Evolutionary conservation across 768 basidiomycete species (phyloP), one percentile per base, ranked within the genome.

Genomic region (Imleria badia): DNA sequence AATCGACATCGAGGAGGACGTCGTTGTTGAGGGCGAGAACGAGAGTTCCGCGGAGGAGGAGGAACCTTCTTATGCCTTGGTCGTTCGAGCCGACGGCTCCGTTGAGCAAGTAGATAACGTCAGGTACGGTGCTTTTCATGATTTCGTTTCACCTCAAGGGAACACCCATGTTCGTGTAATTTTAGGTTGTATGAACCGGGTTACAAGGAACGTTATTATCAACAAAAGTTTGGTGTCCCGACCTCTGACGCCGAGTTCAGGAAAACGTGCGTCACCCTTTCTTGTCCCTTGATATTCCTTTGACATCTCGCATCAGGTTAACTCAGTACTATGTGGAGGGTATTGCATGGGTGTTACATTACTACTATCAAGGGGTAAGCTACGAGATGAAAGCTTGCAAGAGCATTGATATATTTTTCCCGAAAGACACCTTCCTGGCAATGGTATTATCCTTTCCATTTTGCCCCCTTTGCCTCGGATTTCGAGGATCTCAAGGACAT

Each of bases 401-500:
- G 48, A 33, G 11, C n/a, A 55, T 57, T 66, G 33, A 65, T 64
- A 48, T 62, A 61, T 48, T 45, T 58, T 57, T 47, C 48, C 42
- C 36, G 44, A 41, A 55, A 89, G 92, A 84, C 91, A 9, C 90
- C 91, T 5, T 97, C 95, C 3, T 98, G 96, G 96, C 85, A 94
- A 66, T 99, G 97, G 97, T 99, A 89, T 74, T 98, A 98, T 70
- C 97, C 97, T 2, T 95, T 89, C 65, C 97, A 99, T 72, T 99
- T 97, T 69, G 93, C 97, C 13, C 97, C 97, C 1, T 99, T 99
- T 69, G 97, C 97, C 9, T 86, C 87, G 56, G 97, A 99, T 71
- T 98, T 98, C 61, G 80, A 82, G 52, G 86, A 90, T 42, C 76
- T 96, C 44, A 81, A 79, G 34, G 78, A 84, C 59, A 84, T 95